A percentile compares a stretch with the other conserved stretches of the same genome.
Evolutionary conservation across 805 yeast genomes (phyloP).

Genomic region (Saccharomycopsis capsularis): DNA sequence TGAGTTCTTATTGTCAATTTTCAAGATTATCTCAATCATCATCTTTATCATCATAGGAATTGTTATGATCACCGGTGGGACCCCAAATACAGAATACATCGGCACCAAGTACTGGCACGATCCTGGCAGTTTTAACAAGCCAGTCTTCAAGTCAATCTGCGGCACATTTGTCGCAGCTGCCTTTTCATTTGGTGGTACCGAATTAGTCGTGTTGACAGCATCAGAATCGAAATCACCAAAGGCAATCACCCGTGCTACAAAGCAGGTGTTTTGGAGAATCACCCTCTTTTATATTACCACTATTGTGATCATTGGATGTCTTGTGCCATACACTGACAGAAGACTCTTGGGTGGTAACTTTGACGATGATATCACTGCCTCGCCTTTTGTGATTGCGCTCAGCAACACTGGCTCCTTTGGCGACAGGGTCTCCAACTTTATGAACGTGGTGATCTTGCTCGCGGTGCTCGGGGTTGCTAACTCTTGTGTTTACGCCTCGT

Average conservation of each 20-base stretch:
- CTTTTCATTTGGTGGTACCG: conserved; percentile 56
- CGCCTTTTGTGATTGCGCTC: conserved; percentile 63
- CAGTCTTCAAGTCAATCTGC: conserved; percentile 49
- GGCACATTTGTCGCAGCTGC: conserved; percentile 49
- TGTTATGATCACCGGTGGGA: conserved; percentile 41
- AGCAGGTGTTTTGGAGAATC: conserved; percentile 50
- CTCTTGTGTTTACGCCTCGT: conserved; percentile 44
- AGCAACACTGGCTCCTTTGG: conserved; percentile 44
- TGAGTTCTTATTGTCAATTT: conserved; percentile 41
- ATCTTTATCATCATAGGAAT: conserved; percentile 50
- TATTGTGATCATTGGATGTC: conserved; percentile 41
- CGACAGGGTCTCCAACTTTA: conserved; percentile 41
- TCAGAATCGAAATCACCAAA: conserved; percentile 47
- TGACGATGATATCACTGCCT: conserved; percentile 41
- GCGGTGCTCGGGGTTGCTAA: conserved; percentile 54
- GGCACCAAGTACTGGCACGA: conserved; percentile 40
- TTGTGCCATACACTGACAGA: conserved; percentile 44
- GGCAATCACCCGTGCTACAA: conserved; percentile 51
- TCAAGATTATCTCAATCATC: conserved; percentile 42
- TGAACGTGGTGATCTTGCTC: conserved; percentile 56
- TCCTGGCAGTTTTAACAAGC: conserved; percentile 35
- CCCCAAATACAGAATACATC: conserved; percentile 34
- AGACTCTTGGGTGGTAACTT: conserved; percentile 36
- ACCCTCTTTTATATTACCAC: conserved; percentile 43
- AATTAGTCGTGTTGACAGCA: conserved; percentile 51